These are phyloP conservation scores for Magnusiomyces starmeri DNA, from an alignment of 1,139 yeast species.

Conservation along the genomic window DNA sequence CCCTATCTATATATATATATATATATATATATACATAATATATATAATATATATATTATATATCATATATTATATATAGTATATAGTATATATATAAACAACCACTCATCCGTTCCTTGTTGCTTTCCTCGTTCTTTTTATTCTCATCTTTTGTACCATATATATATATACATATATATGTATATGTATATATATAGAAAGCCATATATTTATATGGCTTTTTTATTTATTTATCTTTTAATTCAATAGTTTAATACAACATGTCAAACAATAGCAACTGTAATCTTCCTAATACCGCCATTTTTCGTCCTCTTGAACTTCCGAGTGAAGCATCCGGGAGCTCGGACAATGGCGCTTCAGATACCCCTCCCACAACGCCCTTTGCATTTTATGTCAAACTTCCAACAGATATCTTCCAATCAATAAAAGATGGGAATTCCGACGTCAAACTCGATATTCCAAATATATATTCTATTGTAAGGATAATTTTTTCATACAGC, in stretches of 20 bases:
- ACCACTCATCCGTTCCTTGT: neutral
- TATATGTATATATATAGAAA: too few species aligned
- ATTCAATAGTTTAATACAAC: neutral
- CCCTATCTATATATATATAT: too few species aligned
- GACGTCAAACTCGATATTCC: slow-evolving; percentile 4
- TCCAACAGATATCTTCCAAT: slow-evolving; percentile 25
- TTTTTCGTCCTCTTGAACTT: neutral
- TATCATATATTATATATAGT: too few species aligned
- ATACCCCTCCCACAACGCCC: slow-evolving; percentile 5
- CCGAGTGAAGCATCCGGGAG: neutral
- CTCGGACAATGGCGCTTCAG: too few species aligned
- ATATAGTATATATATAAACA: too few species aligned
- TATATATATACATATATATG: too few species aligned
- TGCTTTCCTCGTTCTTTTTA: neutral
- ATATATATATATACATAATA: too few species aligned
- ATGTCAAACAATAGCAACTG: neutral
- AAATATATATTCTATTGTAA: neutral
- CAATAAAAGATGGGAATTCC: slow-evolving; percentile 18
- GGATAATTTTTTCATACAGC: neutral
- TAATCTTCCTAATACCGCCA: neutral
- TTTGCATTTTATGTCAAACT: slow-evolving; percentile 29
- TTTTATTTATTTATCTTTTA: neutral
- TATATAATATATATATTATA: too few species aligned
- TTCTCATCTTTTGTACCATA: neutral
- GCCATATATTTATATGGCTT: neutral